A percentile compares a stretch with the other conserved stretches of the same genome.
These are phyloP conservation scores for Suillus fuscotomentosus DNA, from an alignment of 768 basidiomycete species.

Conservation along the genomic window DNA sequence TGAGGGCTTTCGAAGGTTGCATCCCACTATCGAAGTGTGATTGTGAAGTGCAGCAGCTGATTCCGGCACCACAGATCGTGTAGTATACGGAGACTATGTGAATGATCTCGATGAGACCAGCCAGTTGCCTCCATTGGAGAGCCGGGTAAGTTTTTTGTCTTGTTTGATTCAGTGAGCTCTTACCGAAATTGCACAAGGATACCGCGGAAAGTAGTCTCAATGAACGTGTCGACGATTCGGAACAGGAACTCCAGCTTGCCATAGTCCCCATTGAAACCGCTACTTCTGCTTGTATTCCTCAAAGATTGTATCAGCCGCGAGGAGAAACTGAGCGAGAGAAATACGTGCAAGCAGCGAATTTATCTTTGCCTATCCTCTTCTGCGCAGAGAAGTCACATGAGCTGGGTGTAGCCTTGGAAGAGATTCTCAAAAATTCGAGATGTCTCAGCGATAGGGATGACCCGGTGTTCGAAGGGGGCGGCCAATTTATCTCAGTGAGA, in stretches of 20 bases:
- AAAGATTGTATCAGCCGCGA: constrained; percentile 66
- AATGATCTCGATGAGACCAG: not conserved
- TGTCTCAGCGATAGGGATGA: constrained; percentile 55
- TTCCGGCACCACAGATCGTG: not conserved
- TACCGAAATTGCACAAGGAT: not conserved
- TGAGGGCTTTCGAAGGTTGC: not conserved
- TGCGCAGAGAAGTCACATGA: constrained; percentile 49
- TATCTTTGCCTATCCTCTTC: constrained; percentile 65
- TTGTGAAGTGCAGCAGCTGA: not conserved
- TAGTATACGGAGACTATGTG: not conserved
- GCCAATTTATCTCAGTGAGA: constrained; percentile 72
- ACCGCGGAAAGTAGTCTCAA: not conserved
- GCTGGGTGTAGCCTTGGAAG: constrained; percentile 59
- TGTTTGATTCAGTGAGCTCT: not conserved
- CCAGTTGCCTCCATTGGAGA: not conserved
- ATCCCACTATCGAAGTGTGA: not conserved
- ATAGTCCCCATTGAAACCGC: constrained; percentile 31
- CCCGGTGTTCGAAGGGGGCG: constrained; percentile 61
- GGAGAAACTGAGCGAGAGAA: constrained; percentile 69
- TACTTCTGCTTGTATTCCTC: constrained; percentile 50
- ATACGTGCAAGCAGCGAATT: constrained; percentile 64
- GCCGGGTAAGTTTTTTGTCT: not conserved
- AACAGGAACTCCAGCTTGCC: constrained; percentile 6
- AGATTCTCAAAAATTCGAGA: constrained; percentile 55
- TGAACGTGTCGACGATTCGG: constrained; percentile 9